A percentile compares a stretch with the other conserved stretches of the same genome.
Evolutionary conservation across 805 yeast species (phyloP).

Genomic region (Saccharomyces paradoxus): DNA sequence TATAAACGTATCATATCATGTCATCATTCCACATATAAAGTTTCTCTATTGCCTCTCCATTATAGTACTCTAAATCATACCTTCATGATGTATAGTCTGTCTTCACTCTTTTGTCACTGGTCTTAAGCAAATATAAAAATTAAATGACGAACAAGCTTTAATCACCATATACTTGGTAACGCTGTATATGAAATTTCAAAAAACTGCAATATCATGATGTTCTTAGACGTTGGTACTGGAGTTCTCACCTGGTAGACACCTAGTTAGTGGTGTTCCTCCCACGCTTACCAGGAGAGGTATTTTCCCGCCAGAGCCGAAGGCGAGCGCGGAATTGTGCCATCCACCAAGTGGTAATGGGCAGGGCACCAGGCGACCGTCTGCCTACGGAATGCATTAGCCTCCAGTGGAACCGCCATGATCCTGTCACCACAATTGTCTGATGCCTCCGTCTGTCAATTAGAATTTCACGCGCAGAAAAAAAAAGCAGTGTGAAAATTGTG

Average conservation of each 20-base stretch:
- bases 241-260: not conserved
- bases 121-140: not conserved
- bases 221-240: not conserved
- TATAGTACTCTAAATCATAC: not conserved
- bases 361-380: not conserved
- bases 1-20: not conserved
- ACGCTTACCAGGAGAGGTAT: not conserved
- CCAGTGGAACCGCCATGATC: not conserved
- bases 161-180: not conserved
- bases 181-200: not conserved
- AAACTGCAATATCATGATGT: not conserved
- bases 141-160: not conserved
- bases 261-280: not conserved
- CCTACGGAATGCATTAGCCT: not conserved
- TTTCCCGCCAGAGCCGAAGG: not conserved
- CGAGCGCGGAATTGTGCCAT: not conserved
- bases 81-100: not conserved
- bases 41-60: not conserved
- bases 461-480: not conserved
- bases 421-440: not conserved
- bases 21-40: not conserved
- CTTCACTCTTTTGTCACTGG: not conserved
- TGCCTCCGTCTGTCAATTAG: not conserved
- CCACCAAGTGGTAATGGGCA: not conserved
- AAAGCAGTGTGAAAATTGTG: not conserved